Evolutionary conservation across 2,329 filamentous ascomycete species (phyloP), one percentile per base, ranked within the genome.

Genomic region (Alternaria alternata): DNA sequence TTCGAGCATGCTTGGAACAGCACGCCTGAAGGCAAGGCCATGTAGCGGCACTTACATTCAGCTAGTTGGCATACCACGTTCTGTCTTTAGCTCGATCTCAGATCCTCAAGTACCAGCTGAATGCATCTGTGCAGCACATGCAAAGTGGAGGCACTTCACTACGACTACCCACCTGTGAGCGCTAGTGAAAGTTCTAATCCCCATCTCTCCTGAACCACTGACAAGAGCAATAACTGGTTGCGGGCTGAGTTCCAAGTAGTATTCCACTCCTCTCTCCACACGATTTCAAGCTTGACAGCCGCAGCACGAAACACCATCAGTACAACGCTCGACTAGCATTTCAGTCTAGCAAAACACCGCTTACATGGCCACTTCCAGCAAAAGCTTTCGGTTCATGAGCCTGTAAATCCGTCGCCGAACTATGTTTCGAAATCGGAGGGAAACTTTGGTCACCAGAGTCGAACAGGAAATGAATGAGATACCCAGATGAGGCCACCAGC

Each of bases 1-100:
- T 88, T 88, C 64, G 83, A 86, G 32, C 68, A 75, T 26, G 85
- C 86, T 51, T 88, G 84, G 82, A 75, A 69, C 26, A 64, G 49
- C 32, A 68, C 75, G 5, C 65, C 67, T 1, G 75, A 78, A 39
- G 77, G 77, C 1, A 76, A 76, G 56, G 63, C 66, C 2, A 69
- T 74, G 68, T 77, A 67, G 54, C 24, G 7, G 7, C 24, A 30
- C 30, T 22, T 28, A 32, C 7, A 4, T 22, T 38, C 22, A 43
- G 32, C 46, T 36, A 24, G 1, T 34, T 49, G 34, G 20, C 7
- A 49, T 49, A 36, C 4, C 18, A 12, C 12, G 1, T 12, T 26
- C 18, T 34, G 46, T 24, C 46, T 49, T 18, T 49, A 4, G 39
- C 20, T 22, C 7, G 5, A 1, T 41, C 9, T 41, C 18, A 20